Conservation (phyloP, 768 basidiomycete species). For the Phylloporus sp. region DNA sequence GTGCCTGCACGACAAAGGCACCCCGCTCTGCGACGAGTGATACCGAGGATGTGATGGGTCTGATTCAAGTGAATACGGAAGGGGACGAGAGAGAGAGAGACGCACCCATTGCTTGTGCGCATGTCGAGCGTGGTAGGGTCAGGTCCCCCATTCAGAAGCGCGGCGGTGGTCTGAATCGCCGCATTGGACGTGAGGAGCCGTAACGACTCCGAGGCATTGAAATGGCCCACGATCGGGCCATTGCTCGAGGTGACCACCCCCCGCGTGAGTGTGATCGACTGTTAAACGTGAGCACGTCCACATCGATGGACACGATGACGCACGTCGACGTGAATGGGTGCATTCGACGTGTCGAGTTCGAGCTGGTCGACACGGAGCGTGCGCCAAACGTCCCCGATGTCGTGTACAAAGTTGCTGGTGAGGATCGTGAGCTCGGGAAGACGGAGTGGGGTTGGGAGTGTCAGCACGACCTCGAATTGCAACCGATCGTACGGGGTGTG, state of each 20-base stretch:
- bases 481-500: conserved; percentile 9
- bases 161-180: conserved; percentile 27
- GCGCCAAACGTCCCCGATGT: conserved; percentile 25
- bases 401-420: conserved; percentile 29
- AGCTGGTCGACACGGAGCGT: conserved; percentile 28
- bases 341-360: conserved; percentile 20
- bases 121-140: conserved; percentile 11
- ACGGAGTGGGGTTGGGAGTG: conserved; percentile 28
- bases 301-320: conserved; percentile 7
- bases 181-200: conserved; percentile 35
- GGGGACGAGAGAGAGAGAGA: neutral
- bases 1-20: conserved; percentile 30
- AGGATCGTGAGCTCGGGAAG: conserved; percentile 29
- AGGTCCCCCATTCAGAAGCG: conserved; percentile 13
- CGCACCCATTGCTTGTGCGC: neutral
- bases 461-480: conserved; percentile 28
- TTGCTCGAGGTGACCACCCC: conserved; percentile 31
- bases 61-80: neutral
- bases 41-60: conserved; percentile 18
- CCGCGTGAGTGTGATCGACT: conserved; percentile 31
- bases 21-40: conserved; percentile 31
- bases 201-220: conserved; percentile 29
- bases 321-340: conserved; percentile 28
- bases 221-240: conserved; percentile 35
- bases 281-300: too few relatives aligned